phyloP scores from a whole-genome alignment of 2,329 filamentous ascomycete genomes.

The Periconia digitata region DNA sequence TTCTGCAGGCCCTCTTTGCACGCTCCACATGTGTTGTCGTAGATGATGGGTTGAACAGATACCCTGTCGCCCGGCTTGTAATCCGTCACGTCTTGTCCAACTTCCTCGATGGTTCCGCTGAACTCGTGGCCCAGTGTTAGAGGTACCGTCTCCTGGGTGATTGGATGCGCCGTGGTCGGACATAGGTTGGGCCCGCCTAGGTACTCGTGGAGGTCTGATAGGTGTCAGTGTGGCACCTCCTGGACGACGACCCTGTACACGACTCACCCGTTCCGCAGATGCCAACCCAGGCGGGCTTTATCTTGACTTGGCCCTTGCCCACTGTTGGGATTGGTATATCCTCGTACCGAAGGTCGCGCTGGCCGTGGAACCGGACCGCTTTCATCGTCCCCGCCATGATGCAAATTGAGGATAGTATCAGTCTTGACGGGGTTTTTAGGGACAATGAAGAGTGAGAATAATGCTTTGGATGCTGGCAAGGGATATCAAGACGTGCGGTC shows the following conservation, averaged over 20 bases:
- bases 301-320: slow-evolving; percentile 46
- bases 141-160: slow-evolving; percentile 55
- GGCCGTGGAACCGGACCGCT: slow-evolving; percentile 50
- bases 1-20: slow-evolving; percentile 57
- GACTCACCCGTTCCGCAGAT: slow-evolving; percentile 45
- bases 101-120: slow-evolving; percentile 54
- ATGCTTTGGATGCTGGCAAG: too few relatives aligned
- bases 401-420: too few relatives aligned
- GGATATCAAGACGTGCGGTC: too few relatives aligned
- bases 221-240: slow-evolving; percentile 6
- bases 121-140: slow-evolving; percentile 59
- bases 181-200: slow-evolving; percentile 52
- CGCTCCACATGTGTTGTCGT: slow-evolving; percentile 55
- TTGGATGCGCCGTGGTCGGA: slow-evolving; percentile 56
- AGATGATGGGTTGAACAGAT: slow-evolving; percentile 57
- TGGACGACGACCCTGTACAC: too few relatives aligned
- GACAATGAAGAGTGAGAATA: too few relatives aligned
- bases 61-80: slow-evolving; percentile 54
- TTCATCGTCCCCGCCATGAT: slow-evolving; percentile 48
- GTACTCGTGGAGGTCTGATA: slow-evolving; percentile 51
- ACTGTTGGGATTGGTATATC: slow-evolving; percentile 45
- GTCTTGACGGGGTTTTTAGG: too few relatives aligned
- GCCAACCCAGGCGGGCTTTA: slow-evolving; percentile 46
- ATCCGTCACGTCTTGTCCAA: slow-evolving; percentile 53
- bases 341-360: slow-evolving; percentile 48